A percentile compares a stretch with the other conserved stretches of the same genome.
Evolutionary conservation across 257 asterid genomes (phyloP).

Genomic region (Craterostigma plantagineum): DNA sequence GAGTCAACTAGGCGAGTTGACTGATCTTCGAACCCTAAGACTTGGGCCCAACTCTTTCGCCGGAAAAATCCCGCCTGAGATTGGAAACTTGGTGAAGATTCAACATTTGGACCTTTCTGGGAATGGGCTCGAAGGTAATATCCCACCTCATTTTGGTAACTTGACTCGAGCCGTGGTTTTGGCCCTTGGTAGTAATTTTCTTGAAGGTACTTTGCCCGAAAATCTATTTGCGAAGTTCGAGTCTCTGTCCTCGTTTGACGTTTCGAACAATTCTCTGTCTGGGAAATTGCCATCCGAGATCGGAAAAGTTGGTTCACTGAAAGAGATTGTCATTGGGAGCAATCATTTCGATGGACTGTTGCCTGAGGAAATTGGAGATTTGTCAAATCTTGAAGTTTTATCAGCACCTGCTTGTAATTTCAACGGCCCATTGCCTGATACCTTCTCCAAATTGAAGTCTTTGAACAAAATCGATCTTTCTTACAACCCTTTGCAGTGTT

Average conservation of each 20-base stretch:
- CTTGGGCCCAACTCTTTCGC: conserved; percentile 53
- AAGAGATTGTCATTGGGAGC: conserved; percentile 40
- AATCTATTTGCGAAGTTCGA: conserved; percentile 27
- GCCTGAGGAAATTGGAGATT: conserved; percentile 44
- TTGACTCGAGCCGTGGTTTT: conserved; percentile 25
- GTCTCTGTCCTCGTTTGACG: conserved; percentile 38
- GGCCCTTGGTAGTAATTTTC: conserved; percentile 55
- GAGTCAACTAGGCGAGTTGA: conserved; percentile 24
- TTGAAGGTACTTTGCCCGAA: conserved; percentile 41
- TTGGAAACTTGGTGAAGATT: conserved; percentile 32
- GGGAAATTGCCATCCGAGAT: conserved; percentile 47
- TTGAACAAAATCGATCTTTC: conserved; percentile 56
- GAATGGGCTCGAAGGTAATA: conserved; percentile 35
- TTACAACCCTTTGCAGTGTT: conserved; percentile 50
- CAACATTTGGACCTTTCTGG: conserved; percentile 63
- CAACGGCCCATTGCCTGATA: conserved; percentile 59
- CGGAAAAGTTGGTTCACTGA: conserved; percentile 30
- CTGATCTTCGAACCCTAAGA: conserved; percentile 20
- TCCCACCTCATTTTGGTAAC: conserved; percentile 47
- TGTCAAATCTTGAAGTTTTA: conserved; percentile 25
- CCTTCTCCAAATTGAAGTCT: conserved; percentile 34
- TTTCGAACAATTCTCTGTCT: conserved; percentile 61
- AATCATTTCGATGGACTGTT: conserved; percentile 49
- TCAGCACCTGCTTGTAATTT: conserved; percentile 39
- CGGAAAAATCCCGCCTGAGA: conserved; percentile 40